phyloP scores from a whole-genome alignment of 2,329 filamentous ascomycete species.

The Xylaria sp. region DNA sequence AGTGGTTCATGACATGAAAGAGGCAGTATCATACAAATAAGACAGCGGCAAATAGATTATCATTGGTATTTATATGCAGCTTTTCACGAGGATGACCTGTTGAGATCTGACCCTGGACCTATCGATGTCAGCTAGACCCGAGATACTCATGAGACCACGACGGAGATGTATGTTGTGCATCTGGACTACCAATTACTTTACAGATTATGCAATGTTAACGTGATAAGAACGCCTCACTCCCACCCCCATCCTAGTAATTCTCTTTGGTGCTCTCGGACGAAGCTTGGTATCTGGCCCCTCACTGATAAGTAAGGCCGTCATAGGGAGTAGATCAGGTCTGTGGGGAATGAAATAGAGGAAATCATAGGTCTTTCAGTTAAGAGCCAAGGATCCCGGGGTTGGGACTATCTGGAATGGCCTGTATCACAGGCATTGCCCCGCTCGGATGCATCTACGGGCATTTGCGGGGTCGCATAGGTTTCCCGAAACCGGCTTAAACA shows the following conservation, averaged over 20 bases:
- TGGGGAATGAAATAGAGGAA: neutral
- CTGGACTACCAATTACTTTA: constrained; percentile 40
- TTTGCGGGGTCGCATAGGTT: constrained; percentile 46
- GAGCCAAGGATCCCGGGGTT: neutral
- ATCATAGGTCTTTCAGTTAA: neutral
- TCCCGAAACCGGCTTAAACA: constrained; percentile 44
- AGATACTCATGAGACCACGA: constrained; percentile 33
- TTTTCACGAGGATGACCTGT: neutral
- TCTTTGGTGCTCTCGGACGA: constrained; percentile 32
- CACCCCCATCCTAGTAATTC: constrained; percentile 6
- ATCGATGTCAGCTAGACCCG: constrained; percentile 27
- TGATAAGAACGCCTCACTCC: constrained; percentile 42
- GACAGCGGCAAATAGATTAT: neutral
- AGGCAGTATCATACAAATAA: neutral
- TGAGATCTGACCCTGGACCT: neutral
- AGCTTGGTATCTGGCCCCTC: constrained; percentile 25
- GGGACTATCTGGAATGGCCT: neutral
- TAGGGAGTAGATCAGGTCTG: neutral
- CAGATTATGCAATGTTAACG: constrained; percentile 39
- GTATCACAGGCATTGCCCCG: constrained; percentile 35
- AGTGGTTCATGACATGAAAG: neutral
- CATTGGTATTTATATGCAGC: constrained; percentile 2
- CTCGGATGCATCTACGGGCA: constrained; percentile 35
- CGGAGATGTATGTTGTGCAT: constrained; percentile 19
- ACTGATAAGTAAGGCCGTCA: constrained; percentile 39